Conservation (phyloP, 83 land plant genomes). For the Diphasiastrum complanatum region DNA sequence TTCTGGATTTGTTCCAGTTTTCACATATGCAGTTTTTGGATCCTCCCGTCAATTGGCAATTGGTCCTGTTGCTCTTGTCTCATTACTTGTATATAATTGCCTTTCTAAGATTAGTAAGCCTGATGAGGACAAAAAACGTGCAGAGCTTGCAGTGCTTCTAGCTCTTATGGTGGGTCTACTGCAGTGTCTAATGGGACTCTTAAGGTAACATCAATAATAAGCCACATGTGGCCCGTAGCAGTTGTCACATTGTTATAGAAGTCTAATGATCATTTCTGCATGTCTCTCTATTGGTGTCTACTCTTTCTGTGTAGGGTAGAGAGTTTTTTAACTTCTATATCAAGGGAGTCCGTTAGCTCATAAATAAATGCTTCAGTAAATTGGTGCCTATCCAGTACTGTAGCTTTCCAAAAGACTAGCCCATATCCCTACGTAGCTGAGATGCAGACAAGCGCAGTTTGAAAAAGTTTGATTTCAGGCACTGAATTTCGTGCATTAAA, state of each 20-base stretch:
- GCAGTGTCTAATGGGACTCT: conserved; percentile 78
- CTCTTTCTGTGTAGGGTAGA: not conserved
- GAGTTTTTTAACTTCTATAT: not conserved
- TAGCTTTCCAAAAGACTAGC: no score
- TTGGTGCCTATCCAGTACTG: no score
- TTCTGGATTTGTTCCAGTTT: conserved; percentile 81
- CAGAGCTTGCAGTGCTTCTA: conserved; percentile 78
- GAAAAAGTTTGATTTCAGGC: no score
- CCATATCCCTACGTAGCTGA: no score
- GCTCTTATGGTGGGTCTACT: conserved; percentile 90
- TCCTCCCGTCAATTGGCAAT: conserved; percentile 92
- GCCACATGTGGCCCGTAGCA: not conserved
- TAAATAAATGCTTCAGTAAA: no score
- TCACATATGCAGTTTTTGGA: conserved; percentile 85
- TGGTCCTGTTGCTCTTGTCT: conserved; percentile 90
- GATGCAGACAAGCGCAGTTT: no score
- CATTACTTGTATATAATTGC: conserved; percentile 80
- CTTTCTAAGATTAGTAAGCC: conserved; percentile 52
- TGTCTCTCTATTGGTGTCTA: not conserved
- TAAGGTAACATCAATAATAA: no score
- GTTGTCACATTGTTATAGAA: not conserved
- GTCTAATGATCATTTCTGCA: not conserved
- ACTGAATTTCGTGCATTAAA: no score
- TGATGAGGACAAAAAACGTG: conserved; percentile 44
- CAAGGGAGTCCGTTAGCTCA: no score